phyloP scores from a whole-genome alignment of 2,329 filamentous ascomycete genomes.

The Rasamsonia emersonii region DNA sequence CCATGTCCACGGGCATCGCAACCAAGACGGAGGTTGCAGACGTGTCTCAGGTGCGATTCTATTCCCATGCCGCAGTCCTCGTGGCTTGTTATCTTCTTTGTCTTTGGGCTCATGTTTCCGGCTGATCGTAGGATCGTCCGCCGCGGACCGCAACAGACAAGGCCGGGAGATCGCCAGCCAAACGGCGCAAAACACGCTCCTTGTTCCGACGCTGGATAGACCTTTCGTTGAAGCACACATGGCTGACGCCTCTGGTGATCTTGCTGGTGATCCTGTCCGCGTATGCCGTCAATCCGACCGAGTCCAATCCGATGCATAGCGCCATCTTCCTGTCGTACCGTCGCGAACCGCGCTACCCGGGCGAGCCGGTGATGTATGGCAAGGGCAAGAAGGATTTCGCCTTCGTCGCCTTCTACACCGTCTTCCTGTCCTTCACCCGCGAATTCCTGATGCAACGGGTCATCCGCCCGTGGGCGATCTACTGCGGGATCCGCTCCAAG shows the following conservation, averaged over 20 bases:
- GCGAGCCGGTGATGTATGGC: slow-evolving; percentile 61
- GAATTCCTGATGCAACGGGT: slow-evolving; percentile 94
- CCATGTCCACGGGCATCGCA: slow-evolving; percentile 31
- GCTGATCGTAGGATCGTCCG: not conserved
- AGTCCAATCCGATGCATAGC: slow-evolving; percentile 67
- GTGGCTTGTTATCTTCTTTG: slow-evolving; percentile 8
- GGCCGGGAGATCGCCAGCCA: slow-evolving; percentile 28
- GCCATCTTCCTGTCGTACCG: slow-evolving; percentile 89
- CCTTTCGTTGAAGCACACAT: slow-evolving; percentile 45
- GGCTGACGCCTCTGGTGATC: slow-evolving; percentile 61
- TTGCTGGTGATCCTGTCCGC: slow-evolving; percentile 54
- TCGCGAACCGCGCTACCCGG: slow-evolving; percentile 47
- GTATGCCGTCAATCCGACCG: slow-evolving; percentile 67
- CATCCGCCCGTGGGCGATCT: slow-evolving; percentile 65
- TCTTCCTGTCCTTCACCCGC: slow-evolving; percentile 85
- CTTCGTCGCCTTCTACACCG: slow-evolving; percentile 80
- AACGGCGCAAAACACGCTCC: slow-evolving; percentile 37
- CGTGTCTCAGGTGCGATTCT: slow-evolving; percentile 21
- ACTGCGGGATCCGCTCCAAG: slow-evolving; percentile 59
- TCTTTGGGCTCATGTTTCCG: not conserved
- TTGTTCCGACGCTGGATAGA: slow-evolving; percentile 36
- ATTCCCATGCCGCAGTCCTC: slow-evolving; percentile 2
- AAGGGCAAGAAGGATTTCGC: slow-evolving; percentile 82
- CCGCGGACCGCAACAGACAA: slow-evolving; percentile 16
- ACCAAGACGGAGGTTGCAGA: slow-evolving; percentile 21